These are phyloP conservation scores for Debaryomycetaceae sp. DNA, from an alignment of 1,139 yeast genomes.

Conservation along the genomic window DNA sequence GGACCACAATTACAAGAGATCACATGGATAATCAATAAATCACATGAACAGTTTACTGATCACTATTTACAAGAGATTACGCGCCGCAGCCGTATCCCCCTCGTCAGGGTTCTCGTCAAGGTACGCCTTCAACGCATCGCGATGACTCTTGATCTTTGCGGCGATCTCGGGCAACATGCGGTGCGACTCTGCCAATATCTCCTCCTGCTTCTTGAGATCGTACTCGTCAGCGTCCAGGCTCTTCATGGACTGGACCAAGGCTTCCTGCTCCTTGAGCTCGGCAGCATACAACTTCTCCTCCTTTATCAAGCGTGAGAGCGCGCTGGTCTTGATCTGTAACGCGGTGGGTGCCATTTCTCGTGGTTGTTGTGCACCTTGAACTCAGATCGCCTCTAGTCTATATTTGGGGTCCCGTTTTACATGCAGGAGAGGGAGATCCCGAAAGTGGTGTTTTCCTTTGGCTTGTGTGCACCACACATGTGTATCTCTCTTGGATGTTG, in stretches of 20 bases:
- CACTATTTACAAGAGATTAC: slow-evolving; percentile 8
- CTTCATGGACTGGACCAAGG: slow-evolving; percentile 34
- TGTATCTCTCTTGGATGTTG: too few relatives aligned
- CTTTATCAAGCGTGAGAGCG: slow-evolving; percentile 62
- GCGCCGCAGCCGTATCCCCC: slow-evolving; percentile 35
- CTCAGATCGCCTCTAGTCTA: too few relatives aligned
- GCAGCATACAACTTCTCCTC: slow-evolving; percentile 56
- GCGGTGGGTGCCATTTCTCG: slow-evolving; percentile 61
- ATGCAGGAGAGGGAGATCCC: background rate
- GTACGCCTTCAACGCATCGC: slow-evolving; percentile 31
- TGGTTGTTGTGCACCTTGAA: too few relatives aligned
- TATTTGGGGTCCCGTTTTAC: background rate
- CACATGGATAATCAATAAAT: too few relatives aligned
- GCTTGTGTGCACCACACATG: too few relatives aligned
- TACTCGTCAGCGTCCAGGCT: slow-evolving; percentile 47
- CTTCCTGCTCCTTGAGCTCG: slow-evolving; percentile 55
- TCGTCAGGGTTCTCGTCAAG: slow-evolving; percentile 34
- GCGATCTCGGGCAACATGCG: slow-evolving; percentile 57
- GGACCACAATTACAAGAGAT: too few relatives aligned
- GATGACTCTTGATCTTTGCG: slow-evolving; percentile 40
- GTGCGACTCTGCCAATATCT: slow-evolving; percentile 59
- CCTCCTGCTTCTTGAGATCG: slow-evolving; percentile 54
- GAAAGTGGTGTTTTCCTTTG: too few relatives aligned
- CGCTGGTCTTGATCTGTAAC: slow-evolving; percentile 65
- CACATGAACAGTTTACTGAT: background rate